Conservation (phyloP, 129 eudicot genomes). For the Sambucus nigra region DNA sequence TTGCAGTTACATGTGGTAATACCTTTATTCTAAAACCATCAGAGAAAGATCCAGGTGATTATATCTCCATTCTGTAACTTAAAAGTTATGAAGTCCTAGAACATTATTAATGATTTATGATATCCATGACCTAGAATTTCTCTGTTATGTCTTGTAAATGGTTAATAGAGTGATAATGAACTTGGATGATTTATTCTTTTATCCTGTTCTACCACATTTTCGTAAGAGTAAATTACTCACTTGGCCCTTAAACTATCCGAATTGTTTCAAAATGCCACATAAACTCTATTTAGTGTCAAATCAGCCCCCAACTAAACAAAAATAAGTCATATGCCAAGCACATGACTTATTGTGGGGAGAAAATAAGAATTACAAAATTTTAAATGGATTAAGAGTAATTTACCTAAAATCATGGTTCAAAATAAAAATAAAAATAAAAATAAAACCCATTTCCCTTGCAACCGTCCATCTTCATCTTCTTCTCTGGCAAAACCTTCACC, state of each 20-base stretch:
- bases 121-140: conserved; percentile 1
- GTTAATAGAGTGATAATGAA: background rate
- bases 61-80: conserved; percentile 9
- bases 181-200: background rate
- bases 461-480: too few relatives aligned
- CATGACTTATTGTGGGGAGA: too few relatives aligned
- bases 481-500: too few relatives aligned
- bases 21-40: conserved; percentile 70
- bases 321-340: too few relatives aligned
- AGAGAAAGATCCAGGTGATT: conserved; percentile 71
- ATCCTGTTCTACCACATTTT: background rate
- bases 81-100: background rate
- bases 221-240: too few relatives aligned
- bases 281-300: too few relatives aligned
- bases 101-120: background rate
- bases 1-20: conserved; percentile 83
- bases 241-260: too few relatives aligned
- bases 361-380: too few relatives aligned
- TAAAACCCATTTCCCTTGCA: background rate
- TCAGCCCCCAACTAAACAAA: too few relatives aligned
- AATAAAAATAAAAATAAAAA: too few relatives aligned
- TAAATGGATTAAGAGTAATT: background rate
- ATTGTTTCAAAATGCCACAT: too few relatives aligned
- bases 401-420: background rate
- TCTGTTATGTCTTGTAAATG: background rate